Evolutionary conservation across 2,329 filamentous ascomycete genomes (phyloP), one percentile per base, ranked within the genome.

Genomic region (Alternaria sp.): DNA sequence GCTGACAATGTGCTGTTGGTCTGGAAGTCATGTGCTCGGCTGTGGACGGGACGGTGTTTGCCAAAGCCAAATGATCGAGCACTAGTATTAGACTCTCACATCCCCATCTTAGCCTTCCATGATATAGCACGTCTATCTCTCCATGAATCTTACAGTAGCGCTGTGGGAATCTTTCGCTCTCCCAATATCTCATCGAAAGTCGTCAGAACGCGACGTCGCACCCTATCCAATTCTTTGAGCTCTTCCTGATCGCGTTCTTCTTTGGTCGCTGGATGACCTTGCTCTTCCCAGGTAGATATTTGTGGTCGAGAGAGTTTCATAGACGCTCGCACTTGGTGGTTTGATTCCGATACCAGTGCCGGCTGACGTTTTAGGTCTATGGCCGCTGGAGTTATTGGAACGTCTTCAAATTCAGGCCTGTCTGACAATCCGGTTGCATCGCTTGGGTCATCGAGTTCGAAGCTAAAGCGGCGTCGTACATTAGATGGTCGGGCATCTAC

Each of bases 131-230:
- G 5, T 25, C 20, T 7, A 34, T 34, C 9, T 14, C 16, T 18
- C 14, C 12, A 16, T 3, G 12, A 22, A 9, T 7, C 8, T 27
- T 50, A 41, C 27, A 49, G 36, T 28, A 59, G 3, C 0, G 28
- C 51, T 10, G 44, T 54, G 11, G 43, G 34, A 38, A 44, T 1
- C 5, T 14, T 49, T 18, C n/a, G 38, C 12, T 45, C 22, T 3
- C 57, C 52, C 11, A 60, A 12, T 28, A 60, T 60, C 9, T 52
- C 54, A 14, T 56, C 30, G 32, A 60, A 60, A 0, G 45, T 60
- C n/a, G 52, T 60, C 25, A 52, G 11, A 44, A 50, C 34, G 4
- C 4, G 28, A 20, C 43, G 36, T 44, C 27, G 38, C 14, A 40
- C 2, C 6, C 16, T 1, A 3, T n/a, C 34, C 28, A 54, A 14